These are phyloP conservation scores for Penicillium verrucosum DNA, from an alignment of 2,329 filamentous ascomycete genomes.

Conservation along the genomic window DNA sequence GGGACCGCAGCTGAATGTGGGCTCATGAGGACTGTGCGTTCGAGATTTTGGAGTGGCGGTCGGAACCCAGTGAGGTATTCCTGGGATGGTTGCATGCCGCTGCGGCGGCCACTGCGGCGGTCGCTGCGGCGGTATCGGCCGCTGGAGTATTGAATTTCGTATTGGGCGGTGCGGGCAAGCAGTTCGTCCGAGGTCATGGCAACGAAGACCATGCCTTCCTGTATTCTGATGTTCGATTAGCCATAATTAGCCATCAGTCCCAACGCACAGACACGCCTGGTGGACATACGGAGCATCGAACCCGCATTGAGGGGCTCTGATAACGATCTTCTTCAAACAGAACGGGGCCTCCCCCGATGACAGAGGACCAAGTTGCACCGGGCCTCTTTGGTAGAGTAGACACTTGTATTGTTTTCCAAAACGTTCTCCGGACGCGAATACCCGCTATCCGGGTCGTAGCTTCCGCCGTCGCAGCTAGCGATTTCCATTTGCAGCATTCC, in stretches of 20 bases:
- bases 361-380: slow-evolving; percentile 81
- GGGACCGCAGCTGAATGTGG: slow-evolving; percentile 25
- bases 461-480: slow-evolving; percentile 81
- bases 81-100: slow-evolving; percentile 35
- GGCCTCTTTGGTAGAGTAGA: slow-evolving; percentile 87
- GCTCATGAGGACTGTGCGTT: slow-evolving; percentile 26
- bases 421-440: slow-evolving; percentile 74
- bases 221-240: slow-evolving; percentile 56
- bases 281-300: slow-evolving; percentile 79
- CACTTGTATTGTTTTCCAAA: slow-evolving; percentile 73
- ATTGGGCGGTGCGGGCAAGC: slow-evolving; percentile 67
- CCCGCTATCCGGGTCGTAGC: slow-evolving; percentile 53
- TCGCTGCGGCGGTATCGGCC: slow-evolving; percentile 27
- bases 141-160: slow-evolving; percentile 65
- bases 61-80: slow-evolving; percentile 41
- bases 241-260: slow-evolving; percentile 30
- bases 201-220: slow-evolving; percentile 89
- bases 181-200: slow-evolving; percentile 80
- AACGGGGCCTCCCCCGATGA: slow-evolving; percentile 78
- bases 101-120: slow-evolving; percentile 30
- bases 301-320: slow-evolving; percentile 75
- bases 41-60: slow-evolving; percentile 35
- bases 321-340: slow-evolving; percentile 77
- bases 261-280: not conserved
- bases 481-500: slow-evolving; percentile 83